phyloP scores from a whole-genome alignment of 305 asterid genomes.

The Fraxinus nigra region DNA sequence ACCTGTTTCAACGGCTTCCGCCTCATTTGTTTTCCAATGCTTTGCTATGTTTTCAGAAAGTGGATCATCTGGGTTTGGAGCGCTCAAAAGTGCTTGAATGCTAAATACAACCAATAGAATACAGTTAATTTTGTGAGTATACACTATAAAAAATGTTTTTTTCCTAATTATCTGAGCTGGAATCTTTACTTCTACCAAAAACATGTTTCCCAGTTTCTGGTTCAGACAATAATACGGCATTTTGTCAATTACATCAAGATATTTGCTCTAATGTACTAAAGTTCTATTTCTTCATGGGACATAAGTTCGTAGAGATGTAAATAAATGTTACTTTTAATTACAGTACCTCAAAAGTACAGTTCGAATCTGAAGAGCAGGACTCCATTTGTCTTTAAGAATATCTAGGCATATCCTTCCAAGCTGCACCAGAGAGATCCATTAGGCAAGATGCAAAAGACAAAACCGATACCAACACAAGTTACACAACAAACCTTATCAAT shows the following conservation, averaged over 20 bases:
- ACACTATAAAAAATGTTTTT: not conserved
- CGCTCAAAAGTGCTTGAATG: constrained; percentile 96
- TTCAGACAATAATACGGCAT: not conserved
- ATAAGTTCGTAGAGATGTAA: not conserved
- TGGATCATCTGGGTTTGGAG: constrained; percentile 96
- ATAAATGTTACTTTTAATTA: constrained; percentile 9
- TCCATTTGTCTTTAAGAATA: constrained; percentile 97
- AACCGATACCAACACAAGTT: not conserved
- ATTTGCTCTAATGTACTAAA: not conserved
- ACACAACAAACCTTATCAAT: constrained; percentile 73
- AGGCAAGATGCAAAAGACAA: constrained; percentile 10
- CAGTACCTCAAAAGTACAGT: constrained; percentile 86
- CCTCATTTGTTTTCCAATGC: constrained; percentile 93
- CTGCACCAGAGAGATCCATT: constrained; percentile 37
- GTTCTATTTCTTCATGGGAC: constrained; percentile 15
- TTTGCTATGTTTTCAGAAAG: constrained; percentile 95
- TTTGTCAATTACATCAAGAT: not conserved
- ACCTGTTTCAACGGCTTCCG: constrained; percentile 97
- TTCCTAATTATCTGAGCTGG: not conserved
- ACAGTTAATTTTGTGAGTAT: not conserved
- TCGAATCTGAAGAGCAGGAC: constrained; percentile 97
- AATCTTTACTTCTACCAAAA: not conserved
- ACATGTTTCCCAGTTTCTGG: not conserved
- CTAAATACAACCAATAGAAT: constrained; percentile 33
- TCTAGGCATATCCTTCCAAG: constrained; percentile 98